Evolutionary conservation across 2,329 filamentous ascomycete species (phyloP), one percentile per base, ranked within the genome.

Genomic region (Tolypocladium album): DNA sequence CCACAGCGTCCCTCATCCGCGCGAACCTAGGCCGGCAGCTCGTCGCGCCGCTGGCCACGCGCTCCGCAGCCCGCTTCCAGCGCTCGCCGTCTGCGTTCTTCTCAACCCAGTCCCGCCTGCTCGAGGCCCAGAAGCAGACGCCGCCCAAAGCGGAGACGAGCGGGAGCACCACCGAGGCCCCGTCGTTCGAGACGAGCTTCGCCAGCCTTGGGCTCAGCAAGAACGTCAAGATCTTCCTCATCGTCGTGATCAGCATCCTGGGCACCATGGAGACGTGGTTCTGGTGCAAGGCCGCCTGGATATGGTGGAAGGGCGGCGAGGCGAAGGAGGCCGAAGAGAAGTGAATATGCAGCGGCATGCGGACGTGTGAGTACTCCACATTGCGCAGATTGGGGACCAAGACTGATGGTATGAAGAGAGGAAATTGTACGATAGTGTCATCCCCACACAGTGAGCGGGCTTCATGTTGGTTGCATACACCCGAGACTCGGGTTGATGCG

Each of bases 181-280:
- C 50, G 39, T 55, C 58, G 17, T 59, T 56, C 9, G 52, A 59
- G 27, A 56, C 52, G 38, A 71, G 61, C 31, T 59, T 59, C 36
- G 39, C 58, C 27, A 65, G 64, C 5, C 53, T 73, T 0, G 70
- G 71, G 4, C 57, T 72, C 6, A 66, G 69, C 61, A 70, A 62
- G 34, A 67, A 66, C 22, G 67, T 68, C 62, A 71, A 60, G 22
- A 38, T 70, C 1, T 52, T 64, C 12, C 42, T 72, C 6, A 57
- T 71, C 11, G 61, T 63, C 0, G 56, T 71, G 2, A 45, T 73
- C 8, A 62, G 66, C 56, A 64, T 73, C 15, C 67, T 71, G 31
- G 71, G 69, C 27, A 72, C 68, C 1, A 67, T 72, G 7, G 70
- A 74, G 58, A 69, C 70, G 0, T 73, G 69, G 67, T 63, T 71